Evolutionary conservation across 495 filamentous ascomycete genomes (phyloP), one percentile per base, ranked within the genome.

Genomic region (Aspergillus heteromorphus): DNA sequence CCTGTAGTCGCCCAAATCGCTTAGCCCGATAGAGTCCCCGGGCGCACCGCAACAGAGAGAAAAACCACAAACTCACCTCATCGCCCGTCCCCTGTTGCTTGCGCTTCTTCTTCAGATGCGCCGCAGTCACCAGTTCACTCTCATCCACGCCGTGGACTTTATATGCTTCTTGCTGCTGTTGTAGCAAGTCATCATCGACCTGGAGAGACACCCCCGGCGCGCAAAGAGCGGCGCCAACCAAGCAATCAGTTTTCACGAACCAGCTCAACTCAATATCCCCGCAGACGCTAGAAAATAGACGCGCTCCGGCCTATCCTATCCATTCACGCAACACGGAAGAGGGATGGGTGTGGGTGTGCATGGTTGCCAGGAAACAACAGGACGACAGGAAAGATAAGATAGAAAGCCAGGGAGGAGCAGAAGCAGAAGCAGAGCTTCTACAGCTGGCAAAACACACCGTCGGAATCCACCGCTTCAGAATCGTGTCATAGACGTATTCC

Each of bases 401-500:
- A 45, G 2, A 25, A 42, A n/a, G 25, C 27, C 16, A 18, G 14
- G 48, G 11, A 6, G 30, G 2, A 38, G 23, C 5, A 54, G 18
- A 3, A 43, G 36, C 7, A 43, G 43, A 43, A 11, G 29, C 34
- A 40, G 30, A 29, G 14, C 23, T 53, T 49, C 48, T 48, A 45
- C 51, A 60, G 49, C 50, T 30, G 40, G 23, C 40, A 49, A 48
- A 19, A 38, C 79, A 65, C 79, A 91, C 80, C 60, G 83, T 79
- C 49, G 84, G 83, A 45, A 92, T 79, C 92, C 92, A 97, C 71
- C 88, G 82, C 74, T 83, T 85, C 52, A 87, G 63, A 11, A 68
- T 78, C 10, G 77, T 73, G 68, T 93, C 84, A 70, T 82, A 97
- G 61, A 91, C 87, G 71, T 84, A 96, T 63, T 97, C 92, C 47